phyloP scores from a whole-genome alignment of 2,329 filamentous ascomycete species.

The Simplicillium sp. region DNA sequence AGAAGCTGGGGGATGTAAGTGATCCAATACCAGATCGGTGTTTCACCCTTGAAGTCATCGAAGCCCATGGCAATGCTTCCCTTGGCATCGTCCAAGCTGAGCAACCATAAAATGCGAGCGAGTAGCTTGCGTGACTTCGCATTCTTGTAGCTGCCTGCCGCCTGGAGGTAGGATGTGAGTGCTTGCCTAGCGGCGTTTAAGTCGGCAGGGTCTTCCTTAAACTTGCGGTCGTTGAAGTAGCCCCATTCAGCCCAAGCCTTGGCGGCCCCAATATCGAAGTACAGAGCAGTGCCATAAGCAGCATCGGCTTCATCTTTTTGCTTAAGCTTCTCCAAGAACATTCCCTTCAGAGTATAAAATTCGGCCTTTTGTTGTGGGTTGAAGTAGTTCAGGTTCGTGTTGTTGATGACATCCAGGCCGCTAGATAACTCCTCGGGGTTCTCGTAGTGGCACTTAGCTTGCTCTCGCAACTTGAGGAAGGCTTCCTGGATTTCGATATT shows the following conservation, averaged over 20 bases:
- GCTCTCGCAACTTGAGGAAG: conserved; percentile 95
- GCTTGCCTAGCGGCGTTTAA: conserved; percentile 81
- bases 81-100: conserved; percentile 85
- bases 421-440: conserved; percentile 86
- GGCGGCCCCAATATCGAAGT: conserved; percentile 88
- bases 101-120: conserved; percentile 85
- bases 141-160: conserved; percentile 92
- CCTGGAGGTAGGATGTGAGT: conserved; percentile 91
- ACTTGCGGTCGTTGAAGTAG: conserved; percentile 92
- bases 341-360: conserved; percentile 98
- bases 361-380: conserved; percentile 93
- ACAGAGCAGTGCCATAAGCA: conserved; percentile 88
- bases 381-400: conserved; percentile 98
- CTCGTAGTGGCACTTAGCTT: conserved; percentile 98
- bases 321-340: conserved; percentile 93
- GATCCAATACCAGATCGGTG: conserved; percentile 99
- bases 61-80: conserved; percentile 78
- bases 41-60: conserved; percentile 94
- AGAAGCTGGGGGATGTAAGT: conserved; percentile 96
- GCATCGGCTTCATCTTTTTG: conserved; percentile 88
- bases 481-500: conserved; percentile 99
- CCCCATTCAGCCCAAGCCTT: conserved; percentile 99
- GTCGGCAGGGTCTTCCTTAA: conserved; percentile 81
- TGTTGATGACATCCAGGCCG: conserved; percentile 96
- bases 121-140: conserved; percentile 92